Base-by-base conservation (phyloP, 352 stramenopile species). In the Phytopythium delawarense region DNA sequence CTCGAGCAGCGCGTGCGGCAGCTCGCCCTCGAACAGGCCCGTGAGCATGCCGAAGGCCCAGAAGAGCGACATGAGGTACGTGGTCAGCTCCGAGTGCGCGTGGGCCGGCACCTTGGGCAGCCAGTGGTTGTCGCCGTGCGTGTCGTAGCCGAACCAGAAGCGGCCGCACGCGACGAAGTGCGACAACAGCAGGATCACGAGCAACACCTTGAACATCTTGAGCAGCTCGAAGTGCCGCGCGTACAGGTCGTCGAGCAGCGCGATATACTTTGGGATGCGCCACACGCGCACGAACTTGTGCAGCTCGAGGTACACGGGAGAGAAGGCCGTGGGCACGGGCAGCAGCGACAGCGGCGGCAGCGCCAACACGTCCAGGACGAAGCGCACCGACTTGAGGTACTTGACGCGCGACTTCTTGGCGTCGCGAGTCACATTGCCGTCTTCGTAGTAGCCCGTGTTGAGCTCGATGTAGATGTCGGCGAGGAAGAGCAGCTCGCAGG, bases 361-460 rank as follows among this genome's bases (percentile, higher is more conserved):
- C 7, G 79, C 72, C 4, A 80, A 13, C 0, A 87, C 35, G 40
- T 91, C 82, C 1, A 89, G 57, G 1, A 70, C 15, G 46, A 89
- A 89, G 16, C 73, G 62, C 16, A 49, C 52, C n/a, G 82, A 89
- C 54, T 67, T 74, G 32, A 88, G 15, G 55, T 91, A 91, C 54
- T 79, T 80, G 7, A 62, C 2, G 1, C 76, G 61, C 1, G 82
- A 78, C n/a, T 85, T 85, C 4, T 39, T 73, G 18, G 71, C 66
- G 48, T 89, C 78, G 8, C 71, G 62, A 2, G 71, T 77, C n/a
- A 91, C 67, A 45, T 88, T 79, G 34, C 79, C 82, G 34, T 71
- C 76, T 42, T 88, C 72, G 64, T 91, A 91, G 66, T 78, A 91
- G 7, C 79, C 81, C 20, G 67, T 91, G 51, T 91, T 85, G 39